phyloP scores from a whole-genome alignment of 495 filamentous ascomycete genomes.

The Filosporella fistucella region DNA sequence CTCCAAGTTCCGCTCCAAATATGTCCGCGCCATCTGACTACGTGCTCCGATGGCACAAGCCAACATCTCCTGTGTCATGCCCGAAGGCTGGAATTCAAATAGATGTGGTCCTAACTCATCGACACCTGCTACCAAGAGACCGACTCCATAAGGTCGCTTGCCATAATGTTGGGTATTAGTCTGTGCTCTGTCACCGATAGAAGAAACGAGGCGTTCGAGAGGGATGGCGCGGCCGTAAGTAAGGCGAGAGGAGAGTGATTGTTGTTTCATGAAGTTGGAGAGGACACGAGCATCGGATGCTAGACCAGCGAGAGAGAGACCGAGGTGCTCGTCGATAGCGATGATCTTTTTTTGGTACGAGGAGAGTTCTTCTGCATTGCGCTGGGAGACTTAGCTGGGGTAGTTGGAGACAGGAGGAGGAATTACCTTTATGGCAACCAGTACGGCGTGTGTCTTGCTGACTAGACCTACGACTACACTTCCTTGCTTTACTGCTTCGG shows the following conservation, averaged over 20 bases:
- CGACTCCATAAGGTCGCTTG: constrained; percentile 94
- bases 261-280: constrained; percentile 99
- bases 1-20: constrained; percentile 87
- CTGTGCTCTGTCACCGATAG: constrained; percentile 95
- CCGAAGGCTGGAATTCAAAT: constrained; percentile 96
- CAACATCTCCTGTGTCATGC: constrained; percentile 93
- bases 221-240: constrained; percentile 93
- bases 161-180: constrained; percentile 97
- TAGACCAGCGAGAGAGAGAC: constrained; percentile 92
- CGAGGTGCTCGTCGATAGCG: constrained; percentile 90
- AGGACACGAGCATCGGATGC: constrained; percentile 98
- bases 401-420: background rate
- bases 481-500: constrained; percentile 97
- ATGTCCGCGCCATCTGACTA: constrained; percentile 95
- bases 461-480: constrained; percentile 95
- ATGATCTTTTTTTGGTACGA: constrained; percentile 99
- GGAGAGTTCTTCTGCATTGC: constrained; percentile 98
- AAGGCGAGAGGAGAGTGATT: constrained; percentile 90
- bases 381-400: constrained; percentile 40
- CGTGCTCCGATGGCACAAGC: constrained; percentile 94
- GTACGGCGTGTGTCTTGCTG: constrained; percentile 95
- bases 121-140: constrained; percentile 87
- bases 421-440: constrained; percentile 88
- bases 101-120: constrained; percentile 91
- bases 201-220: constrained; percentile 76